Percentiles rank a stretch among this genome's conserved stretches.
These are phyloP conservation scores for Botryotinia globosa DNA, from an alignment of 2,329 filamentous ascomycete genomes.

Conservation along the genomic window DNA sequence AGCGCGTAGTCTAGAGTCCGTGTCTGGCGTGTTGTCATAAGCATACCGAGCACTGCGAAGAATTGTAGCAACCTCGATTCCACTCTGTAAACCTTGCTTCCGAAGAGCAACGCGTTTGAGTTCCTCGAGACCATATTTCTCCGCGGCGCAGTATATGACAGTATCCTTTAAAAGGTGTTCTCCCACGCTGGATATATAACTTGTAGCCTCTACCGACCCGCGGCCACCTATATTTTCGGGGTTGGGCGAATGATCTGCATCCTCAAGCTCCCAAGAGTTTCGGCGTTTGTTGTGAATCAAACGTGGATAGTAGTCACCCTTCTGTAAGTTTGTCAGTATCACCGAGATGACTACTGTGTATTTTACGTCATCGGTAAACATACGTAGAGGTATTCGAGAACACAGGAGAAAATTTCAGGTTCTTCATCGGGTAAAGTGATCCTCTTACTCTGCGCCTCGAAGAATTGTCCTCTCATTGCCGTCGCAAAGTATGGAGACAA, in stretches of 20 bases:
- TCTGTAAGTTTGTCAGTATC: slow-evolving; percentile 25
- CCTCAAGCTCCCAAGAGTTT: slow-evolving; percentile 88
- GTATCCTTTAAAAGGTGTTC: slow-evolving; percentile 86
- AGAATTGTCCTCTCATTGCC: slow-evolving; percentile 68
- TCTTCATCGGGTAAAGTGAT: slow-evolving; percentile 73
- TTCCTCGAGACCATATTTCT: slow-evolving; percentile 86
- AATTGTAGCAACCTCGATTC: slow-evolving; percentile 89
- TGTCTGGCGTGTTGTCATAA: slow-evolving; percentile 91
- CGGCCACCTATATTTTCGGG: slow-evolving; percentile 55
- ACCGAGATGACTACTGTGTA: not conserved
- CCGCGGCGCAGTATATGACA: slow-evolving; percentile 88
- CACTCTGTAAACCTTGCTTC: slow-evolving; percentile 88
- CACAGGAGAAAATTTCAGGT: slow-evolving; percentile 86
- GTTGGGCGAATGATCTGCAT: slow-evolving; percentile 56
- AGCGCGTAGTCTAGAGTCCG: slow-evolving; percentile 87
- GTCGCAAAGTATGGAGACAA: slow-evolving; percentile 81
- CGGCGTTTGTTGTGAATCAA: slow-evolving; percentile 82
- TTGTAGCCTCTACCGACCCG: slow-evolving; percentile 68
- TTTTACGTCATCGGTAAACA: slow-evolving; percentile 19
- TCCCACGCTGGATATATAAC: slow-evolving; percentile 71
- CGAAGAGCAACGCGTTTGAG: slow-evolving; percentile 87
- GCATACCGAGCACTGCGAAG: slow-evolving; percentile 91
- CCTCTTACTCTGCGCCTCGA: slow-evolving; percentile 73
- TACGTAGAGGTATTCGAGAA: slow-evolving; percentile 90
- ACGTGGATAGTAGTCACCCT: slow-evolving; percentile 62